Percentiles rank a stretch among this genome's conserved stretches.
Conservation (phyloP, 108 stramenopile genomes). For the Stephanodiscus triporus region DNA sequence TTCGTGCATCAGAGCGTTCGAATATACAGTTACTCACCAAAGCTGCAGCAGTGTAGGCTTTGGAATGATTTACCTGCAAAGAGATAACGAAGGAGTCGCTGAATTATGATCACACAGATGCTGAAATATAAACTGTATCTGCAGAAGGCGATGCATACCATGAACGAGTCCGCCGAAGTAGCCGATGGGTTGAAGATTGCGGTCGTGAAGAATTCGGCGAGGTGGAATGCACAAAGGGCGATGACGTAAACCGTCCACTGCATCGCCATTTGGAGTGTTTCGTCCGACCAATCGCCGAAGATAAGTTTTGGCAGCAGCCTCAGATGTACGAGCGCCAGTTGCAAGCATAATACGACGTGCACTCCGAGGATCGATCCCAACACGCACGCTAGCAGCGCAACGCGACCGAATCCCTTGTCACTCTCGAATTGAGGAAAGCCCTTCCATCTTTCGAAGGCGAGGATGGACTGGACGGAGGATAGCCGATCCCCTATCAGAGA, state of each 20-base stretch:
- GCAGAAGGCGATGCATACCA: constrained; percentile 29
- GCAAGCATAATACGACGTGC: constrained; percentile 38
- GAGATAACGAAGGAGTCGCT: neutral
- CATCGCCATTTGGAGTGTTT: constrained; percentile 40
- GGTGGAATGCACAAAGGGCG: constrained; percentile 76
- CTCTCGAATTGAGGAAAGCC: constrained; percentile 61
- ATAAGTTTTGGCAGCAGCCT: constrained; percentile 11
- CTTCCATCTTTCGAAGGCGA: constrained; percentile 67
- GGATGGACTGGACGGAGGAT: constrained; percentile 53
- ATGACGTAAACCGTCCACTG: constrained; percentile 81
- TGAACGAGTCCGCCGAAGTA: constrained; percentile 75
- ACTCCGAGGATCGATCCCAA: constrained; percentile 58
- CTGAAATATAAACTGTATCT: neutral
- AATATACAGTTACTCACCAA: constrained; percentile 52
- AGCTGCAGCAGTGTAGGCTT: constrained; percentile 88
- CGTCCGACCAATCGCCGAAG: constrained; percentile 17
- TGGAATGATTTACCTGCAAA: constrained; percentile 81
- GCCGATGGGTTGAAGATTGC: constrained; percentile 78
- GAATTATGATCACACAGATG: neutral
- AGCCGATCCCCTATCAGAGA: constrained; percentile 19
- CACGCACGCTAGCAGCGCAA: constrained; percentile 50
- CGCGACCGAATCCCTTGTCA: constrained; percentile 43
- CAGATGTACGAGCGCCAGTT: constrained; percentile 13
- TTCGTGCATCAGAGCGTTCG: neutral
- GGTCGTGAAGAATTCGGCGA: constrained; percentile 84